phyloP scores from a whole-genome alignment of 1,284 basidiomycete species.

The Leccinum pallidistipes region DNA sequence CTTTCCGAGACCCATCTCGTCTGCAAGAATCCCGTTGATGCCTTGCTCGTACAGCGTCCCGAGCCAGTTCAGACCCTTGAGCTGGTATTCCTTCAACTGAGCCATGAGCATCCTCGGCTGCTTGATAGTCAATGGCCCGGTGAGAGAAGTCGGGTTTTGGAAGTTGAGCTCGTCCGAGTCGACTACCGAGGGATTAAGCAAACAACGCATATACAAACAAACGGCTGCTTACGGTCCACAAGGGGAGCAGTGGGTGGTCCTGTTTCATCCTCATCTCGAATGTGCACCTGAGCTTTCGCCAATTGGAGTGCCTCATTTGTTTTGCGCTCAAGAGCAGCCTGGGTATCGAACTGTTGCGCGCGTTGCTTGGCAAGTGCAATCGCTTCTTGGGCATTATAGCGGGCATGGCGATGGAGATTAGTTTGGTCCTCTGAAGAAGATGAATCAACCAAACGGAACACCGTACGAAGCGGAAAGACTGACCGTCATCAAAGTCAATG shows the following conservation, averaged over 20 bases:
- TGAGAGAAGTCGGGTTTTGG: conserved; percentile 96
- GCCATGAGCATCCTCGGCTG: conserved; percentile 98
- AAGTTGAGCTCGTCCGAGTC: conserved; percentile 98
- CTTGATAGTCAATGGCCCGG: conserved; percentile 80
- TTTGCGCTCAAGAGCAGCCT: conserved; percentile 78
- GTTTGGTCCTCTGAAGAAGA: conserved; percentile 70
- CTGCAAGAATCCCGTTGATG: conserved; percentile 97
- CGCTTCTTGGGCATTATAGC: conserved; percentile 89
- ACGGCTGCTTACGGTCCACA: conserved; percentile 61
- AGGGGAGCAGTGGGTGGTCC: conserved; percentile 40
- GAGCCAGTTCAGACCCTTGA: conserved; percentile 98
- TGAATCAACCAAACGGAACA: conserved; percentile 2
- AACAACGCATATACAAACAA: neutral
- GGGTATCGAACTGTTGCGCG: conserved; percentile 84
- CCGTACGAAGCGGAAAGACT: conserved; percentile 21
- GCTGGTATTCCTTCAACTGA: conserved; percentile 96
- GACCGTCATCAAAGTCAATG: conserved; percentile 94
- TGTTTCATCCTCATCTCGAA: conserved; percentile 48
- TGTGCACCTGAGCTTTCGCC: conserved; percentile 64
- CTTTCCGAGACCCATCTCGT: conserved; percentile 99
- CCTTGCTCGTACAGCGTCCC: conserved; percentile 98
- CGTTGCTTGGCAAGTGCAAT: conserved; percentile 79
- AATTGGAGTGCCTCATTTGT: conserved; percentile 74
- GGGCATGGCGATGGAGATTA: conserved; percentile 88
- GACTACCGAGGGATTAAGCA: conserved; percentile 46